Base-by-base conservation (phyloP, 148 eudicot genomes). In the Arbutus unedo region DNA sequence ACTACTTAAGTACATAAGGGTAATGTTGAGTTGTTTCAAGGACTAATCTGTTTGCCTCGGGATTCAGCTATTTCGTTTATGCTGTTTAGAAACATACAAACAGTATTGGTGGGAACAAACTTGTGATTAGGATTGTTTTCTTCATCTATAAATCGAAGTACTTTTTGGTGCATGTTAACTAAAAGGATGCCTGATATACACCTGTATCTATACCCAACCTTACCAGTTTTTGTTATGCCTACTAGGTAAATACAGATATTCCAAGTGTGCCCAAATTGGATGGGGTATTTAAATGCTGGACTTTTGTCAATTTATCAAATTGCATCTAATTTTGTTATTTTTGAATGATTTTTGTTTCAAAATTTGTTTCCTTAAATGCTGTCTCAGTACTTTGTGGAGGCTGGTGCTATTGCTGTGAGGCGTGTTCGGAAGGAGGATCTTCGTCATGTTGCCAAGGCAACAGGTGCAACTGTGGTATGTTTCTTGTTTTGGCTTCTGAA, bases 401-500 rank as follows among this genome's bases (percentile, higher is more conserved):
- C 97, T 84, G 97, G 99, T 76, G 99, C 99, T 31, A 94, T 94
- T 85, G 98, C 99, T 78, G 95, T 96, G 19, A 92, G 99, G 53
- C 98, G 96, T 84, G 99, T 96, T 56, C 89, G 91, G 64, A 96
- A 96, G 85, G 98, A 96, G 79, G 98, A 96, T 86, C 85, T 94
- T 77, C 96, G 99, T 49, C 98, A 94, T 89, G 97, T 96, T 83
- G 99, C 98, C 87, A 96, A 94, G 87, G 98, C 99, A 43, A 96
- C 99, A 16, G 99, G 98, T 87, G 99, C 95, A 76, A 93, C 97
- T 55, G 74, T 89, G 95, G 99, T 96, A 94, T 79, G 90, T 84
- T 78, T 68, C 77, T 53, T 68, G 44, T n/a, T 56, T 51, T 53
- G 64, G 56, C 70, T 15, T 59, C 51, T 59, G 11, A 77, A 56